Percentiles rank a stretch among this genome's conserved stretches.
These are phyloP conservation scores for Populus hybrid DNA, from an alignment of 441 rosid species.

Conservation along the genomic window DNA sequence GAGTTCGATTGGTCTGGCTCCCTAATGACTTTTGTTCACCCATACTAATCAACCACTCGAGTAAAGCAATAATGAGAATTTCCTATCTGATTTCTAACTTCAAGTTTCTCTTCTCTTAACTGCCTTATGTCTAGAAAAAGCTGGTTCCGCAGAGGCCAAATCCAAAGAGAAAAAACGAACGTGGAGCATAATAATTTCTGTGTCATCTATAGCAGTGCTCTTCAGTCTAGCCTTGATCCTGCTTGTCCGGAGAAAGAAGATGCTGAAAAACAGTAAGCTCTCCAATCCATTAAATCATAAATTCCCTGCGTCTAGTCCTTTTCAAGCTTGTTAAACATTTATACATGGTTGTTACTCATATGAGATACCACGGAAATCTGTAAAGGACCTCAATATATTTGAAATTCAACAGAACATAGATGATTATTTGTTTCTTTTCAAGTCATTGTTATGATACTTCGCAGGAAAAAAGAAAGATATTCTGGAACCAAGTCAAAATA, in stretches of 20 bases:
- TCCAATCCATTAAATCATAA: neutral
- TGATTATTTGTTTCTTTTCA: neutral
- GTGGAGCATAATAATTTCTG: neutral
- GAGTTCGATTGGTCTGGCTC: no score
- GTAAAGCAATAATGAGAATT: no score
- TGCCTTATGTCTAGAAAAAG: neutral
- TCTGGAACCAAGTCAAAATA: neutral
- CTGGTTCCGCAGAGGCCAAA: neutral
- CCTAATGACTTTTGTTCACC: no score
- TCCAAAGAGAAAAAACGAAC: neutral
- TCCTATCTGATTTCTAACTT: no score
- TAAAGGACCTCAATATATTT: neutral
- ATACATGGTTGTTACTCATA: no score
- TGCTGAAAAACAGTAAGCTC: neutral
- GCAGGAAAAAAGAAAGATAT: neutral
- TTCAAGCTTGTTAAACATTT: neutral
- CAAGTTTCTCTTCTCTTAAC: neutral
- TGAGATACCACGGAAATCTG: neutral
- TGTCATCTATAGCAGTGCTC: neutral
- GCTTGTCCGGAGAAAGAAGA: neutral
- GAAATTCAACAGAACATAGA: neutral
- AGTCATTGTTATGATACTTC: neutral
- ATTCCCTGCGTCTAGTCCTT: neutral
- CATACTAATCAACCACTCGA: no score
- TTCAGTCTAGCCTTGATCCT: neutral